A percentile compares a stretch with the other conserved stretches of the same genome.
Evolutionary conservation across 345 rosid species (phyloP).

Genomic region (Citrus maxima): DNA sequence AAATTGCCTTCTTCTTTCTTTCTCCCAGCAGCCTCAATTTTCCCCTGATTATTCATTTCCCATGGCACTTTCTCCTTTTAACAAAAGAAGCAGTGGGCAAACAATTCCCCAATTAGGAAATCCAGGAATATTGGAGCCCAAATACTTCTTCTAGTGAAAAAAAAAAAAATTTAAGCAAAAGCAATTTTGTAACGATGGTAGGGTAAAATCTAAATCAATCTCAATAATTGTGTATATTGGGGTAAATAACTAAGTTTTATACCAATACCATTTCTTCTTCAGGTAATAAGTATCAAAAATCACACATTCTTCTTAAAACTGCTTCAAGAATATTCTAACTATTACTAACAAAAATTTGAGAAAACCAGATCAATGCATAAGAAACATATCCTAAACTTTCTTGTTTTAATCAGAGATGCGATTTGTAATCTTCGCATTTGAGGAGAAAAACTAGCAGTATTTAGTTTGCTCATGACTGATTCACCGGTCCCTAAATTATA

Average conservation of each 20-base stretch:
- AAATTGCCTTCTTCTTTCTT: conserved; percentile 60
- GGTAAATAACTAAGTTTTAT: background rate
- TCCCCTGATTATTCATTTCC: conserved; percentile 50
- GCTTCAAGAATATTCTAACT: background rate
- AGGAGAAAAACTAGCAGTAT: background rate
- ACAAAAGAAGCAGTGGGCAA: background rate
- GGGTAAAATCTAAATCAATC: background rate
- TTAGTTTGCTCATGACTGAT: background rate
- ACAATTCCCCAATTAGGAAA: background rate
- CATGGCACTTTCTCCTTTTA: conserved; percentile 41
- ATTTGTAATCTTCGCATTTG: background rate
- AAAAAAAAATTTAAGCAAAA: background rate
- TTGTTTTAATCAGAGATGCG: background rate
- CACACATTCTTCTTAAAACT: background rate
- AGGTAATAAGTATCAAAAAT: background rate
- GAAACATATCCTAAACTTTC: background rate
- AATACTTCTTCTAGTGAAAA: background rate
- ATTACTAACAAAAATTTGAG: background rate
- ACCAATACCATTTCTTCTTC: background rate
- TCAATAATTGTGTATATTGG: background rate
- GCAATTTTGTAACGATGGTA: background rate
- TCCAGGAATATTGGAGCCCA: background rate
- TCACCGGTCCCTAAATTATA: background rate
- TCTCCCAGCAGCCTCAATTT: conserved; percentile 42
- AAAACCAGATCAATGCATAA: conserved; percentile 1